These are phyloP conservation scores for Cryphonectria carpinicola DNA, from an alignment of 2,329 filamentous ascomycete species.

Conservation along the genomic window DNA sequence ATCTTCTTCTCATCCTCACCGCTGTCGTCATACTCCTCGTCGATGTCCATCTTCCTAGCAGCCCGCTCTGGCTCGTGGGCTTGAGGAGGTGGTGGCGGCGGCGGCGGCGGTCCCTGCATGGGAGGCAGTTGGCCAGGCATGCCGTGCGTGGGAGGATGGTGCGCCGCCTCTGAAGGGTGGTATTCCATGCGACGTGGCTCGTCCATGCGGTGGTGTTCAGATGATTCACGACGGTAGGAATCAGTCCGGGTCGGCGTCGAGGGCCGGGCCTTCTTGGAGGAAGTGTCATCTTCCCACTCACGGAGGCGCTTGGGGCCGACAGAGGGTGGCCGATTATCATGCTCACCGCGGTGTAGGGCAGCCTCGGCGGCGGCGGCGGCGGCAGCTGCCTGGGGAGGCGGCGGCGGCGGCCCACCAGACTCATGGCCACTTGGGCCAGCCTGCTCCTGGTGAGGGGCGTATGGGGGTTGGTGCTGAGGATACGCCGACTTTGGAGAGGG, in stretches of 20 bases:
- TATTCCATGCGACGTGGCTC: slow-evolving; percentile 72
- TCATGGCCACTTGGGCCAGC: slow-evolving; percentile 68
- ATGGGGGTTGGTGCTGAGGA: slow-evolving; percentile 72
- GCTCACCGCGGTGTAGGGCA: slow-evolving; percentile 42
- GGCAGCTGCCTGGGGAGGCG: slow-evolving; percentile 57
- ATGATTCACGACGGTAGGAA: slow-evolving; percentile 76
- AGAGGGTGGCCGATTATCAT: slow-evolving; percentile 77
- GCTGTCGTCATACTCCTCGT: slow-evolving; percentile 96
- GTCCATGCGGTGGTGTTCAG: slow-evolving; percentile 69
- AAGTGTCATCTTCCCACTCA: slow-evolving; percentile 88
- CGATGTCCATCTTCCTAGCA: slow-evolving; percentile 92
- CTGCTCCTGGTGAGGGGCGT: slow-evolving; percentile 73
- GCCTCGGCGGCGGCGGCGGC: slow-evolving; percentile 66
- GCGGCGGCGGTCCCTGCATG: slow-evolving; percentile 61
- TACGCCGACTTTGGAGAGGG: slow-evolving; percentile 91
- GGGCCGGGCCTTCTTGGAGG: slow-evolving; percentile 80
- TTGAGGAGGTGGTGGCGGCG: slow-evolving; percentile 36
- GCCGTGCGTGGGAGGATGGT: slow-evolving; percentile 72
- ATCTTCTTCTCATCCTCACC: slow-evolving; percentile 80
- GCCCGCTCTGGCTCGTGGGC: slow-evolving; percentile 78
- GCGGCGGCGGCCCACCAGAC: slow-evolving; percentile 62
- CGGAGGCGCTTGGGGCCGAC: slow-evolving; percentile 81
- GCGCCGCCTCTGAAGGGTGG: slow-evolving; percentile 89
- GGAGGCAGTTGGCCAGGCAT: slow-evolving; percentile 64
- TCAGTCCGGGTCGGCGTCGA: slow-evolving; percentile 72